phyloP scores from a whole-genome alignment of 257 asterid species.

The Thymus quinquecostatus region DNA sequence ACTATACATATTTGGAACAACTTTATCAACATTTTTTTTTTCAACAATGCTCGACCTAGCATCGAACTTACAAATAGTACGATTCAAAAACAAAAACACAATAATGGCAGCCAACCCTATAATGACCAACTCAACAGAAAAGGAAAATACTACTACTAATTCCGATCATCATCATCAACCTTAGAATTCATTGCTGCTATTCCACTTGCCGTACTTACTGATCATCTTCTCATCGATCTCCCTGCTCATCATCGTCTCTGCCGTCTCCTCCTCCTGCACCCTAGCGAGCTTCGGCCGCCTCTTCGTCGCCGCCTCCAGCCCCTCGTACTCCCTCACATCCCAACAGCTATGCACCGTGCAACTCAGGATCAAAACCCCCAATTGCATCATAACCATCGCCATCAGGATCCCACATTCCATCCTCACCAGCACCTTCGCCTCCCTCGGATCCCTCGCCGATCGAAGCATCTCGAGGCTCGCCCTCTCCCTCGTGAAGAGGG shows the following conservation, averaged over 20 bases:
- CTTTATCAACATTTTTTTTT: too few species aligned
- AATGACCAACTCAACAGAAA: too few species aligned
- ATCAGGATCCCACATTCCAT: conserved; percentile 78
- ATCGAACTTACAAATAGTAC: too few species aligned
- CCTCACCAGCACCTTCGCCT: conserved; percentile 68
- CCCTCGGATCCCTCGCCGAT: conserved; percentile 65
- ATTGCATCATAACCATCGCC: conserved; percentile 76
- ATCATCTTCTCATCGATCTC: conserved; percentile 68
- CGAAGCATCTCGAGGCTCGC: conserved; percentile 53
- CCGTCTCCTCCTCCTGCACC: conserved; percentile 50
- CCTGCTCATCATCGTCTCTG: conserved; percentile 48
- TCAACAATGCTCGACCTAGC: too few species aligned
- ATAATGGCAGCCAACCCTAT: too few species aligned
- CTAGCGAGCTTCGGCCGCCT: conserved; percentile 50
- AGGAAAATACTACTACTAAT: too few species aligned
- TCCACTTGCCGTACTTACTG: conserved; percentile 59
- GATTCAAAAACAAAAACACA: too few species aligned
- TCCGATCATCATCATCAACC: too few species aligned
- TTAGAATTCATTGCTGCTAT: conserved; percentile 37
- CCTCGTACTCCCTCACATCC: conserved; percentile 52
- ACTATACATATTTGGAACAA: too few species aligned
- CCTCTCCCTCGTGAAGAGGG: conserved; percentile 62
- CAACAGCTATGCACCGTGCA: conserved; percentile 64
- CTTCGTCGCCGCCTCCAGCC: conserved; percentile 51
- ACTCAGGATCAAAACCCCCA: conserved; percentile 52